Conservation (phyloP, 495 filamentous ascomycete species). For the Venustampulla echinocandica region DNA sequence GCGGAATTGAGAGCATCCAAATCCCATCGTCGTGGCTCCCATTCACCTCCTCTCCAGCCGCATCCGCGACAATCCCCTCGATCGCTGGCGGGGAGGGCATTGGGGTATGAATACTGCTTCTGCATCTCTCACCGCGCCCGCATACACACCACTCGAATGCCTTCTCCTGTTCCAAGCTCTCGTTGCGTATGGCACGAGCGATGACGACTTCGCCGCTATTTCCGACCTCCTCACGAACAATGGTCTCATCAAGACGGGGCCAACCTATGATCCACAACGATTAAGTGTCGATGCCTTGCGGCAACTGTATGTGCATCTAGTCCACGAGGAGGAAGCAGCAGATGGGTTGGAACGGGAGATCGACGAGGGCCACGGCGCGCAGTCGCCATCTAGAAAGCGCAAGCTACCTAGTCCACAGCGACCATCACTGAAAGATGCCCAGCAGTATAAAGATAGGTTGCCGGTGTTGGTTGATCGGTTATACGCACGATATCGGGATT, state of each 20-base stretch:
- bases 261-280: slow-evolving; percentile 60
- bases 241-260: slow-evolving; percentile 54
- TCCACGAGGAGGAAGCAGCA: slow-evolving; percentile 59
- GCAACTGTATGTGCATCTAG: slow-evolving; percentile 62
- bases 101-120: slow-evolving; percentile 42
- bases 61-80: slow-evolving; percentile 43
- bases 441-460: slow-evolving; percentile 56
- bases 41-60: slow-evolving; percentile 21
- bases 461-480: slow-evolving; percentile 61
- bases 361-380: slow-evolving; percentile 29
- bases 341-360: slow-evolving; percentile 24
- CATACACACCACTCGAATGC: slow-evolving; percentile 80
- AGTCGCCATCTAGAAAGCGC: slow-evolving; percentile 51
- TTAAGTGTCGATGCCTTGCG: slow-evolving; percentile 71
- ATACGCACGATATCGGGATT: slow-evolving; percentile 63
- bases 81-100: slow-evolving; percentile 44
- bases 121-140: slow-evolving; percentile 16
- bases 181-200: slow-evolving; percentile 52
- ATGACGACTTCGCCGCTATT: slow-evolving; percentile 59
- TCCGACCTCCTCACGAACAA: slow-evolving; percentile 67
- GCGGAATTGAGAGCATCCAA: too few species aligned
- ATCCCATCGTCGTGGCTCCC: slow-evolving; percentile 23
- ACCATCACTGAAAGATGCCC: slow-evolving; percentile 53
- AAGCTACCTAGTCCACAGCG: slow-evolving; percentile 59
- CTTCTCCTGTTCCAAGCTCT: slow-evolving; percentile 86